Base-by-base conservation (phyloP, 2,329 filamentous ascomycete genomes). In the Cercospora zeina region DNA sequence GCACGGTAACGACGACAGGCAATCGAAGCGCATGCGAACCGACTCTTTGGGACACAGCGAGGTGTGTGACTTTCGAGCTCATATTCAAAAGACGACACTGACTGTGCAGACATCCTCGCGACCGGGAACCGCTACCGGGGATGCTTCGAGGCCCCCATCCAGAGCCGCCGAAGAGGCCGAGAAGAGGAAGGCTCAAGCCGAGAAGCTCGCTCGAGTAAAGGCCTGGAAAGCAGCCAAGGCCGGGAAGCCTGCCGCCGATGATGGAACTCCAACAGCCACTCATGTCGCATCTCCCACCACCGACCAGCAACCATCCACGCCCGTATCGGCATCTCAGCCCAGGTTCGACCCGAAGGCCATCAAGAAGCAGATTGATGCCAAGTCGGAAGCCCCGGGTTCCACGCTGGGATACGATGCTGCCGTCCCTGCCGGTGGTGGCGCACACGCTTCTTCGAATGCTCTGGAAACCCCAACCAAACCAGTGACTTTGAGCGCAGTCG, bases 301-400 rank as follows among this genome's bases (percentile, higher is more conserved):
- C 54, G 50, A 33, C 39, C 57, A 45, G 53, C 11, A 45, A 58
- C 56, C 19, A 54, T 57, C 27, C 47, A 50, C 27, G 53, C 62
- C 54, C 42, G 19, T 34, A 13, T 21, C 19, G 16, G 80, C 85
- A 9, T 90, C 91, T 72, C 82, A 87, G 65, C 89, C 89, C 69
- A 96, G 95, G 75, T 93, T 95, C 70, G 89, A 96, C 69, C 89
- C 90, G 4, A 96, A 96, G 76, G 88, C 87, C 19, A 92, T 95
- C 68, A 88, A 86, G 42, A 96, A 93, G 76, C 95, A 90, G 74
- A 84, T 88, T 19, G 83, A 87, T 45, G 82, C 82, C 55, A 72
- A 70, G 63, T 56, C 63, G 4, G 71, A 67, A 60, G 78, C 84
- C 71, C 79, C 83, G 47, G 77, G 82, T 58, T 78, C 84, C 71